Evolutionary conservation across 2,329 filamentous ascomycete species (phyloP).

Genomic region (Aspergillus glaucus): DNA sequence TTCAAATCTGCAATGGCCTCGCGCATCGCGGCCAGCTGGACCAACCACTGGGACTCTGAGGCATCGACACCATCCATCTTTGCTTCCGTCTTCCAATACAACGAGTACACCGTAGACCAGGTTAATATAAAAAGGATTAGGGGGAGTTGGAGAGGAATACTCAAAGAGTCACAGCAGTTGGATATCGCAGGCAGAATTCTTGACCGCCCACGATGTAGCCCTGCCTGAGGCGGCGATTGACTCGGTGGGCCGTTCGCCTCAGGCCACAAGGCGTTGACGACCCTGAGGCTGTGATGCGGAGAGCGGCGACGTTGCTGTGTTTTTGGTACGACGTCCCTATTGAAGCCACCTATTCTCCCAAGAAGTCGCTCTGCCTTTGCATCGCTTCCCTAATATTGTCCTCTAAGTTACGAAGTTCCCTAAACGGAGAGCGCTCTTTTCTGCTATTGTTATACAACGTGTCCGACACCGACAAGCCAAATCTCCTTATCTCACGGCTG

Average conservation of each 20-base stretch:
- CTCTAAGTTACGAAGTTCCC: not conserved
- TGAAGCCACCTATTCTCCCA: not conserved
- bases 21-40: conserved; percentile 79
- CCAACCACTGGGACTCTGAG: conserved; percentile 65
- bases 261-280: not conserved
- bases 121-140: not conserved
- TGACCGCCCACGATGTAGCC: not conserved
- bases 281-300: not conserved
- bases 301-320: not conserved
- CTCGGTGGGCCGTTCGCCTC: not conserved
- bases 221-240: not conserved
- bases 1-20: conserved; percentile 71
- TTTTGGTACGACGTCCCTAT: not conserved
- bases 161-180: not conserved
- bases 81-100: no score
- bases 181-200: not conserved
- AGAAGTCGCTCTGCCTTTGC: not conserved
- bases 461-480: not conserved
- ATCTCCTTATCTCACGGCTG: not conserved
- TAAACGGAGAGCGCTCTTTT: not conserved
- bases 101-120: not conserved
- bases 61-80: not conserved
- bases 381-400: not conserved
- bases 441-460: not conserved
- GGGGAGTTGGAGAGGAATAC: not conserved